phyloP scores from a whole-genome alignment of 2,329 filamentous ascomycete genomes.

The Ceratocystis alfenasii region DNA sequence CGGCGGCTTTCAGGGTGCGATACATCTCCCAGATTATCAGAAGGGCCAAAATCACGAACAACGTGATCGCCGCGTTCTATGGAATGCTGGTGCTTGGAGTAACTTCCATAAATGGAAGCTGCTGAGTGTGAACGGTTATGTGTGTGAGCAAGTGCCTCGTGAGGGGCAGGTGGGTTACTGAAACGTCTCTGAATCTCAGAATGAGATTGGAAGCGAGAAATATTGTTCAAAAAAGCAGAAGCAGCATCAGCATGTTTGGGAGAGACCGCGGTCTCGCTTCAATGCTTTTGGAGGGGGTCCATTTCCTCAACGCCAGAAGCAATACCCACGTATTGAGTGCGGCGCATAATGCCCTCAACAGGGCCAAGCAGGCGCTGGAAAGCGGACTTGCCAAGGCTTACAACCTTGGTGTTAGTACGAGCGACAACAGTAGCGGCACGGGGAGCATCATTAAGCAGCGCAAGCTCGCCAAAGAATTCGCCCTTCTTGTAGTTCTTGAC shows the following conservation, averaged over 20 bases:
- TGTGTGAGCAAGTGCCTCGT: conserved; percentile 4
- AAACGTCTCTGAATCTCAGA: conserved; percentile 16
- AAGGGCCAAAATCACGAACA: not conserved
- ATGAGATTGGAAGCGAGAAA: not conserved
- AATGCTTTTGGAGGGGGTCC: conserved; percentile 46
- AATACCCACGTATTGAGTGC: conserved; percentile 52
- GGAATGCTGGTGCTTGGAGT: conserved; percentile 12
- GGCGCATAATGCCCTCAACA: conserved; percentile 86
- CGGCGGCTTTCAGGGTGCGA: conserved; percentile 16
- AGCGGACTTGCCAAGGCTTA: conserved; percentile 80
- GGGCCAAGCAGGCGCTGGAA: conserved; percentile 89
- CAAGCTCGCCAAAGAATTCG: conserved; percentile 94
- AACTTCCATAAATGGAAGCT: conserved; percentile 9
- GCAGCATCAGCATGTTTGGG: conserved; percentile 8
- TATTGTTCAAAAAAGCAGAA: conserved; percentile 4
- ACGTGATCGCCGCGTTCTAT: conserved; percentile 9
- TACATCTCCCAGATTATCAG: conserved; percentile 13
- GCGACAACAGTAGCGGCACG: conserved; percentile 81
- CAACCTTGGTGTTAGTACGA: conserved; percentile 80
- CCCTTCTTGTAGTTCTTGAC: conserved; percentile 80
- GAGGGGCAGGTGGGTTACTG: conserved; percentile 15
- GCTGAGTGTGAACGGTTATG: conserved; percentile 18
- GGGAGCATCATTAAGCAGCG: conserved; percentile 83
- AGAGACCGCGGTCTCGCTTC: conserved; percentile 18
- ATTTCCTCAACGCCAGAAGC: conserved; percentile 53